Evolutionary conservation across 345 rosid genomes (phyloP), one percentile per base, ranked within the genome.

Genomic region (Arabis hirsuta): DNA sequence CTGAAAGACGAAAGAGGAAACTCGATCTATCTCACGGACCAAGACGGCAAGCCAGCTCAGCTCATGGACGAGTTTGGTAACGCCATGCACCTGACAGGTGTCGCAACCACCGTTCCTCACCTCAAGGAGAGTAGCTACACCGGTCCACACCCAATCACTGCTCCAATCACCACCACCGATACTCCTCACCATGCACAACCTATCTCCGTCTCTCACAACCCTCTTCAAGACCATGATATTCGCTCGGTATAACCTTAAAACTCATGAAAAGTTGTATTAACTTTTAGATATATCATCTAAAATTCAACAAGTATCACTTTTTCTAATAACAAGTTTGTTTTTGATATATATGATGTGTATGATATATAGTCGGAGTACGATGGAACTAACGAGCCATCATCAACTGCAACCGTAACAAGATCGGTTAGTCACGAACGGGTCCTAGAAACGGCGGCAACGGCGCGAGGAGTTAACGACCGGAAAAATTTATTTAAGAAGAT

Each of bases 401-500:
- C 24, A 22, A 22, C 24, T 22, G 24, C 24, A 22, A 22, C 24
- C 24, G 24, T 22, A 22, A 22, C 24, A 22, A 22, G 24, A 22
- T 22, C 24, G 24, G 24, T 22, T 22, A 22, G 24, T 22, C 24
- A 22, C 24, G 24, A 22, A n/a, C n/a, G n/a, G n/a, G n/a, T n/a
- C n/a, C n/a, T n/a, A n/a, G n/a, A n/a, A n/a, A n/a, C n/a, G n/a
- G n/a, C n/a, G n/a, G n/a, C n/a, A n/a, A n/a, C n/a, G n/a, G n/a
- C n/a, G n/a, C n/a, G n/a, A n/a, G n/a, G n/a, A n/a, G n/a, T n/a
- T n/a, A n/a, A n/a, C n/a, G n/a, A n/a, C n/a, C n/a, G n/a, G n/a
- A n/a, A n/a, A n/a, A n/a, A n/a, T n/a, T n/a, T n/a, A n/a, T n/a
- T 62, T 19, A 13, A 86, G 73, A 90, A 86, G 81, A 88, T 88